A percentile compares a stretch with the other conserved stretches of the same genome.
Conservation (phyloP, 805 yeast species). For the Suhomyces prunicola region DNA sequence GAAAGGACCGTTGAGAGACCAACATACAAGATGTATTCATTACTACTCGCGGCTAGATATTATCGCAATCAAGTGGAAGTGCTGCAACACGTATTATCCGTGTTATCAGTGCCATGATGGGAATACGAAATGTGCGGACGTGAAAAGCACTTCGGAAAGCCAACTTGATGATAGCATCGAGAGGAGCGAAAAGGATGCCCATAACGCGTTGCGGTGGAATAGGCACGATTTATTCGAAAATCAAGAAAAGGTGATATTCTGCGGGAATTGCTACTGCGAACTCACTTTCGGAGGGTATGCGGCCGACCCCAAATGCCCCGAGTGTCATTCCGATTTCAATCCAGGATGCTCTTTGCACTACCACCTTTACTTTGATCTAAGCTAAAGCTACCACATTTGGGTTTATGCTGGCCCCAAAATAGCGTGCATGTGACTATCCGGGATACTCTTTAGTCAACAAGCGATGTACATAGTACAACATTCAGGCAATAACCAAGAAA, state of each 20-base stretch:
- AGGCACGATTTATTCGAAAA: slow-evolving; percentile 4
- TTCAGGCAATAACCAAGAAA: neutral
- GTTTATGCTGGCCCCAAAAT: neutral
- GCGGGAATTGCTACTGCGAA: slow-evolving; percentile 34
- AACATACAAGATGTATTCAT: slow-evolving; percentile 36
- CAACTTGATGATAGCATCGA: neutral
- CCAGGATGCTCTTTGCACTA: slow-evolving; percentile 39
- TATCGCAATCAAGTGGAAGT: slow-evolving; percentile 38
- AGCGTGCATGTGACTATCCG: neutral
- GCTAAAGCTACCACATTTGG: neutral
- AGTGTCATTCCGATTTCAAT: slow-evolving; percentile 31
- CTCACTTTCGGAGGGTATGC: slow-evolving; percentile 28
- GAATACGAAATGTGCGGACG: neutral
- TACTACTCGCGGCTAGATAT: slow-evolving; percentile 34
- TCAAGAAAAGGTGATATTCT: slow-evolving; percentile 25
- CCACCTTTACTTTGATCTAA: slow-evolving; percentile 29
- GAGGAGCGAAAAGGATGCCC: neutral
- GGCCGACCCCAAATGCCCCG: slow-evolving; percentile 16
- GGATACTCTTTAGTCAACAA: neutral
- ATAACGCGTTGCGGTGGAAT: slow-evolving; percentile 10
- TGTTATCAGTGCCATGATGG: slow-evolving; percentile 38
- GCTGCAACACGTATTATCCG: slow-evolving; percentile 37
- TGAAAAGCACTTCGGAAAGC: slow-evolving; percentile 5
- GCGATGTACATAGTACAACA: neutral
- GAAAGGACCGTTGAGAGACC: slow-evolving; percentile 18